These are phyloP conservation scores for Penicillium glabrum DNA, from an alignment of 2,329 filamentous ascomycete genomes.

Conservation along the genomic window DNA sequence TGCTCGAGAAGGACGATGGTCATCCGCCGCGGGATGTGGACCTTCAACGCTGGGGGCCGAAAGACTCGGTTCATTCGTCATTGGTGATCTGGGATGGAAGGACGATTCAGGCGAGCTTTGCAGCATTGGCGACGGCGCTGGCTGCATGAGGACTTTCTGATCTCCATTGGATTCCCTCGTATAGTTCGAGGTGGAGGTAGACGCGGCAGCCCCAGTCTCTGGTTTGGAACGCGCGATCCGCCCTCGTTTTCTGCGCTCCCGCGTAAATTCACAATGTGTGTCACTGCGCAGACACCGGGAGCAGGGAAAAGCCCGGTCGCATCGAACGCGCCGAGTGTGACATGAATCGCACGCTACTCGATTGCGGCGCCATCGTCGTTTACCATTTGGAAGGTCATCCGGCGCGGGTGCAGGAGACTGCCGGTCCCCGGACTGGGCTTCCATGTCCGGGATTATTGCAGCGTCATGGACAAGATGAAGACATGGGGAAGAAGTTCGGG, in stretches of 20 bases:
- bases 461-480: slow-evolving; percentile 21
- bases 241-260: slow-evolving; percentile 89
- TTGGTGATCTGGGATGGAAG: slow-evolving; percentile 28
- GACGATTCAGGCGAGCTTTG: slow-evolving; percentile 26
- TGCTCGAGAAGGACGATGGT: slow-evolving; percentile 18
- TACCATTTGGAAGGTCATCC: slow-evolving; percentile 25
- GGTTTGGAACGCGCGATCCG: slow-evolving; percentile 75
- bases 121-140: slow-evolving; percentile 16
- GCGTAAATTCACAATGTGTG: slow-evolving; percentile 74
- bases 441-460: slow-evolving; percentile 26
- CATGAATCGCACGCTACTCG: slow-evolving; percentile 47
- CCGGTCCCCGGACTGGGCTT: slow-evolving; percentile 30
- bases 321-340: slow-evolving; percentile 90
- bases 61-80: slow-evolving; percentile 27
- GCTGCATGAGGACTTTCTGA: slow-evolving; percentile 9
- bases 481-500: slow-evolving; percentile 1
- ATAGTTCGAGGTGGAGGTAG: neutral
- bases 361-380: slow-evolving; percentile 26
- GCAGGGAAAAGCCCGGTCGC: slow-evolving; percentile 87
- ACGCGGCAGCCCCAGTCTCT: slow-evolving; percentile 44
- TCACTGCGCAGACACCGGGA: slow-evolving; percentile 82
- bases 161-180: slow-evolving; percentile 10
- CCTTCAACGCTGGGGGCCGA: slow-evolving; percentile 32
- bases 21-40: slow-evolving; percentile 24
- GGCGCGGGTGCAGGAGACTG: slow-evolving; percentile 19